These are phyloP conservation scores for Floccularia luteovirens DNA, from an alignment of 768 basidiomycete species.

Conservation along the genomic window DNA sequence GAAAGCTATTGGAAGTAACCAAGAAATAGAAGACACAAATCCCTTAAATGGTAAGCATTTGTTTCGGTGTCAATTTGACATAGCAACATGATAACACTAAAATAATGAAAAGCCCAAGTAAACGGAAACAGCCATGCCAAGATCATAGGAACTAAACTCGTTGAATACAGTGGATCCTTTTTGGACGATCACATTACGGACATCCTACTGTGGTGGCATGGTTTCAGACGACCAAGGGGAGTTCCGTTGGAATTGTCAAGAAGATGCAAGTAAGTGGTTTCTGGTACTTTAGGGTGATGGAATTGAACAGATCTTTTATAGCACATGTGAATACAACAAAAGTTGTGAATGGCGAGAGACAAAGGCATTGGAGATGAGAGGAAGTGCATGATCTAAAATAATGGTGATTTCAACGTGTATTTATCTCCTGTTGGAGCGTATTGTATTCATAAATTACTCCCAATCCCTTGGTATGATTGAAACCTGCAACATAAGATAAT, in stretches of 20 bases:
- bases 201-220: constrained; percentile 72
- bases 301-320: constrained; percentile 14
- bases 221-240: constrained; percentile 59
- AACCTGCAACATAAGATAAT: too few relatives aligned
- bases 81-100: too few relatives aligned
- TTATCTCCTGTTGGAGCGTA: too few relatives aligned
- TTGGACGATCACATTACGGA: constrained; percentile 47
- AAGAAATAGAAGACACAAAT: too few relatives aligned
- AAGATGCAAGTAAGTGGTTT: constrained; percentile 56
- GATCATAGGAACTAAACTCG: constrained; percentile 62
- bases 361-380: constrained; percentile 33
- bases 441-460: too few relatives aligned
- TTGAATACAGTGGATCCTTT: constrained; percentile 42
- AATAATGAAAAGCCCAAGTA: too few relatives aligned
- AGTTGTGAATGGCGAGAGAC: constrained; percentile 78
- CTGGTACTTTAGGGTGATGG: neutral
- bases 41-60: too few relatives aligned
- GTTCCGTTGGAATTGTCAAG: constrained; percentile 51
- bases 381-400: constrained; percentile 2
- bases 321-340: constrained; percentile 65
- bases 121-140: too few relatives aligned
- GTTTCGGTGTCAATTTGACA: too few relatives aligned
- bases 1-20: too few relatives aligned
- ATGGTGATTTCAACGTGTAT: too few relatives aligned
- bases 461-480: too few relatives aligned